Evolutionary conservation across 768 basidiomycete species (phyloP), one percentile per base, ranked within the genome.

Genomic region (Stropharia rugosoannulata): DNA sequence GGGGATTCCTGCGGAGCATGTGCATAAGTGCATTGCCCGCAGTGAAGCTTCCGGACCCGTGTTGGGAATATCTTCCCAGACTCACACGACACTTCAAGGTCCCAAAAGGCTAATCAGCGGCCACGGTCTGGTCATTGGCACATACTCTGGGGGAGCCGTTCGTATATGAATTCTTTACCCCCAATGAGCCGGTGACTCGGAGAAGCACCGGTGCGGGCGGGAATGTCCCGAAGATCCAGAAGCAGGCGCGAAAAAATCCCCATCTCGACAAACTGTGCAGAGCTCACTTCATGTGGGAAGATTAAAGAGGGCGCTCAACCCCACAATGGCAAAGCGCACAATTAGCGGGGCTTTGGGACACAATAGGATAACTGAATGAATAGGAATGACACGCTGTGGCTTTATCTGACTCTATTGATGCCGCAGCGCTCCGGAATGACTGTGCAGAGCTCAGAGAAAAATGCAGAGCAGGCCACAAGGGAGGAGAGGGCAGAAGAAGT

Each of bases 231-330:
- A 56, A 15, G 46, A 57, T 37, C 22, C 27, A 51, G 38, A n/a
- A 35, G 36, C 47, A 53, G 50, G 12, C 35, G 48, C 32, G 22
- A 50, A 53, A 47, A 47, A 46, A 56, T 48, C 55, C 42, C 51
- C 58, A 61, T 57, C 38, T 49, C 39, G 62, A 61, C 57, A 59
- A 67, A 69, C 69, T 69, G 65, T 62, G 39, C 66, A 66, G 64
- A 68, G 66, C 68, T 67, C 68, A 56, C 48, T 64, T 11, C 7
- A 27, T 67, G 69, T 57, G 66, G 63, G 63, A 47, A 46, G 13
- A 27, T 36, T 11, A 19, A 63, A 63, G 62, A 62, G 68, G 66
- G 64, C 62, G 63, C 59, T 55, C 58, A 56, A 55, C 46, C 37
- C 67, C 66, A 56, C 57, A 67, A 63, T 56, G 53, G 65, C 66